Percentiles rank a stretch among this genome's conserved stretches.
These are phyloP conservation scores for Pulveroboletus sp. DNA, from an alignment of 768 basidiomycete species.

Conservation along the genomic window DNA sequence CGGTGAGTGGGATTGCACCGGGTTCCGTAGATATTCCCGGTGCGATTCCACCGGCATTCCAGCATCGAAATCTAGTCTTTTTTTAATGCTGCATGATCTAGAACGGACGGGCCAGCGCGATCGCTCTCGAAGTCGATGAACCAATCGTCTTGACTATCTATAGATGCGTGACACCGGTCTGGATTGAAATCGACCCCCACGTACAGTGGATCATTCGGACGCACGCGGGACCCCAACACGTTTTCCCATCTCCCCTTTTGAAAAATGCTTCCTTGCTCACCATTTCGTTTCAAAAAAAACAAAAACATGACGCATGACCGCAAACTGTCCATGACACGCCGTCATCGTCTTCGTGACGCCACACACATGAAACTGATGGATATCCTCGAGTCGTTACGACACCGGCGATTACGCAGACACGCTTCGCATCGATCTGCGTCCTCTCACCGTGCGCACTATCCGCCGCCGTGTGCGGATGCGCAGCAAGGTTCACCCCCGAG, in stretches of 20 bases:
- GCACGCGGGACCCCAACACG: not conserved
- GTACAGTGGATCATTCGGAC: not conserved
- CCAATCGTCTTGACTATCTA: not conserved
- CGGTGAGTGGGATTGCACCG: not conserved
- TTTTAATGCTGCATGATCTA: no score
- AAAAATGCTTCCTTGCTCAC: constrained; percentile 7
- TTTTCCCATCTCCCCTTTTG: not conserved
- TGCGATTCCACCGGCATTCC: not conserved
- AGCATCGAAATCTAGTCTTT: not conserved
- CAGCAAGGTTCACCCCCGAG: constrained; percentile 1
- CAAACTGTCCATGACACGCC: constrained; percentile 3
- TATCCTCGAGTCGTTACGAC: constrained; percentile 23
- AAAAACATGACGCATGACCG: constrained; percentile 11
- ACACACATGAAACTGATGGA: constrained; percentile 17
- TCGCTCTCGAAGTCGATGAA: not conserved
- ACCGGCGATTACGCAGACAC: constrained; percentile 5
- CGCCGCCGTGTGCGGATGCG: constrained; percentile 3
- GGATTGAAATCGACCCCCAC: constrained; percentile 12
- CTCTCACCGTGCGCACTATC: constrained; percentile 4
- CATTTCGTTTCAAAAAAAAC: constrained; percentile 11
- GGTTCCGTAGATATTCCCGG: not conserved
- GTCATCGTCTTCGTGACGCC: constrained; percentile 16
- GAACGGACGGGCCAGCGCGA: not conserved
- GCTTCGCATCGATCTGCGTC: constrained; percentile 4
- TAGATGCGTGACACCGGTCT: constrained; percentile 6